Conservation (phyloP, 306 rosid genomes). For the Dryas octopetala region DNA sequence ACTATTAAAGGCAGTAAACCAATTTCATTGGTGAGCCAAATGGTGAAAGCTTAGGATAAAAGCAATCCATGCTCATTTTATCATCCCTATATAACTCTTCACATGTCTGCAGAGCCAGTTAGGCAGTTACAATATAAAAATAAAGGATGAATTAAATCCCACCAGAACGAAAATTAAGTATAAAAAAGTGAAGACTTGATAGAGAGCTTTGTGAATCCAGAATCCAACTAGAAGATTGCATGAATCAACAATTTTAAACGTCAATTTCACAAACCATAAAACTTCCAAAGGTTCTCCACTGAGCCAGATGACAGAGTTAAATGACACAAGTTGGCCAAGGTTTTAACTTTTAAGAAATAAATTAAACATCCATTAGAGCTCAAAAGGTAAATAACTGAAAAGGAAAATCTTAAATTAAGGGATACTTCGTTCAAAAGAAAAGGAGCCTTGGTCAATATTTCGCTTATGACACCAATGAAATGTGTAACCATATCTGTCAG, state of each 20-base stretch:
- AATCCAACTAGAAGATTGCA: not conserved
- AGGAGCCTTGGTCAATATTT: constrained; percentile 5
- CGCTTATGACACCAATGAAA: not conserved
- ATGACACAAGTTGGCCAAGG: not conserved
- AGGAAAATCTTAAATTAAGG: not conserved
- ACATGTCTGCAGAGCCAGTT: constrained; percentile 1
- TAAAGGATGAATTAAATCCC: not conserved
- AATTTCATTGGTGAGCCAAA: constrained; percentile 8
- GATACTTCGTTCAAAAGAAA: constrained; percentile 2
- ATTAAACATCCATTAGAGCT: not conserved
- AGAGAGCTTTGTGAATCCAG: not conserved
- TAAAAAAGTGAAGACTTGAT: not conserved
- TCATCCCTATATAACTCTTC: constrained; percentile 10
- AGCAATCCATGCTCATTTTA: not conserved
- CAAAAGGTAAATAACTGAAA: not conserved
- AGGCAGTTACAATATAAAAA: not conserved
- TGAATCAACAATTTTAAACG: not conserved
- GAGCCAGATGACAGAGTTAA: not conserved
- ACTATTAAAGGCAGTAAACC: not conserved
- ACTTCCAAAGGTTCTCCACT: constrained; percentile 14
- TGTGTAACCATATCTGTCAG: constrained; percentile 10
- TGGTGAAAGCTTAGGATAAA: constrained; percentile 4
- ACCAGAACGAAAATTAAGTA: not conserved
- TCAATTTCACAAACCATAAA: not conserved
- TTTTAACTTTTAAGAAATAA: not conserved